Evolutionary conservation across 257 asterid genomes (phyloP), one percentile per base, ranked within the genome.

Genomic region (Ocimum tenuiflorum): DNA sequence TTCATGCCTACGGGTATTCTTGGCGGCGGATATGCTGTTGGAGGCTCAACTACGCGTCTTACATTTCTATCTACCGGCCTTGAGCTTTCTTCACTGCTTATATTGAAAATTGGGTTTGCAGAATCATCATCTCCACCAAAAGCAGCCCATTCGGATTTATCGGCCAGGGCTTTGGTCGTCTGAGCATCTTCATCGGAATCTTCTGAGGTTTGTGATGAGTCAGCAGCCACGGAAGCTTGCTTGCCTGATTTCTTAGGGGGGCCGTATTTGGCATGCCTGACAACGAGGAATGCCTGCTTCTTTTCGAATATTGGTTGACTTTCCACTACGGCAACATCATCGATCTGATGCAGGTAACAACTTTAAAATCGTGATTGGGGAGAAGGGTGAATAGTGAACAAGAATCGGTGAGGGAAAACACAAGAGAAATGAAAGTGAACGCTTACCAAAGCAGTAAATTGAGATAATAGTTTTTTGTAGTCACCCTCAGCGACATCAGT

Each of bases 251-350:
- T 82, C 69, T 83, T 89, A 29, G 73, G 14, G 39, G 85, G 85
- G 8, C 99, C 97, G 55, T 77, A 87, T 77, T 87, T 92, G 70
- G 75, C 43, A 67, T 92, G 99, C 79, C 99, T 80, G 29, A 83
- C 79, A 41, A 92, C 70, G 11, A 86, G 18, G 63, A 55, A 89
- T 14, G 90, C 94, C 80, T 84, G 87, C 68, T 83, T 79, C 50
- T 79, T 81, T 73, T 87, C 94, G 36, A 77, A 81, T 68, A 68
- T 71, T 12, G 85, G 85, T 27, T 67, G 81, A 77, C 83, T 67
- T 81, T 92, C 99, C 52, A 68, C 51, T 48, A 75, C 12, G 6
- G 91, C 82, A 71, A 83, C 67, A 66, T 88, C 99, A 78, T 82
- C 82, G 15, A 89, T 81, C 94, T 89, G 80, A 72, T 48, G 65